Evolutionary conservation across 2,329 filamentous ascomycete species (phyloP).

Genomic region (Phaeosphaeria sp.): DNA sequence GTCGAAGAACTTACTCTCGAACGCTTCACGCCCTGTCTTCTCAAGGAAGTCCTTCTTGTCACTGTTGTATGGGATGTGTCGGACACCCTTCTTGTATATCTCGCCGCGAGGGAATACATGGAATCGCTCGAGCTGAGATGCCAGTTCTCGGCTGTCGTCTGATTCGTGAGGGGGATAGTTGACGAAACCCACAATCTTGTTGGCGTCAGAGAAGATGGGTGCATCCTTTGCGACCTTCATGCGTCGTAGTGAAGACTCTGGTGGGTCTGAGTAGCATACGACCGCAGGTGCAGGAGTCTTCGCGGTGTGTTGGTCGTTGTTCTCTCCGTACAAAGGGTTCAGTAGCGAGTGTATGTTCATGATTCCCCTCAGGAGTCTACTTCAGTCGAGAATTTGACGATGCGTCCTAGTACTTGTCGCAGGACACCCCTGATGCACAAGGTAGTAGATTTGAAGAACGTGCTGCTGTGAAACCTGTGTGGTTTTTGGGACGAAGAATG

Average conservation of each 20-base stretch:
- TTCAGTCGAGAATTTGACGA: not conserved
- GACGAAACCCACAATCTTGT: slow-evolving; percentile 67
- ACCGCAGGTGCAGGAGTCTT: slow-evolving; percentile 19
- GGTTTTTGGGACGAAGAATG: slow-evolving; percentile 18
- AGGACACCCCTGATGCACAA: slow-evolving; percentile 19
- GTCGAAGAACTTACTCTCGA: slow-evolving; percentile 71
- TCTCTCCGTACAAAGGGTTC: slow-evolving; percentile 40
- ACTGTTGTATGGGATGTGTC: slow-evolving; percentile 91
- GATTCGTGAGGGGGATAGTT: slow-evolving; percentile 78
- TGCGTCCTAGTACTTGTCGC: slow-evolving; percentile 15
- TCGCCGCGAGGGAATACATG: slow-evolving; percentile 69
- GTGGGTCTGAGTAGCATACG: slow-evolving; percentile 10
- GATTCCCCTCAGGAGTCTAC: not conserved
- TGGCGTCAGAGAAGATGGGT: slow-evolving; percentile 65
- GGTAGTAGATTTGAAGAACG: slow-evolving; percentile 22
- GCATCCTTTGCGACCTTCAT: slow-evolving; percentile 71
- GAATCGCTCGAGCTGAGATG: slow-evolving; percentile 67
- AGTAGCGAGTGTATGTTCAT: slow-evolving; percentile 53
- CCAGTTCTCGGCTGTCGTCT: slow-evolving; percentile 59
- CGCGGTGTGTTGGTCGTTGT: slow-evolving; percentile 18
- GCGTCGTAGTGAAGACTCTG: slow-evolving; percentile 30
- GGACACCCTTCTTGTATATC: slow-evolving; percentile 55
- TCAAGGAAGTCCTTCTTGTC: slow-evolving; percentile 88
- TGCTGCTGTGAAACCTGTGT: slow-evolving; percentile 20
- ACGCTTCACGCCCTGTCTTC: slow-evolving; percentile 85